These are phyloP conservation scores for Emergomyces orientalis DNA, from an alignment of 2,329 filamentous ascomycete genomes.

Conservation along the genomic window DNA sequence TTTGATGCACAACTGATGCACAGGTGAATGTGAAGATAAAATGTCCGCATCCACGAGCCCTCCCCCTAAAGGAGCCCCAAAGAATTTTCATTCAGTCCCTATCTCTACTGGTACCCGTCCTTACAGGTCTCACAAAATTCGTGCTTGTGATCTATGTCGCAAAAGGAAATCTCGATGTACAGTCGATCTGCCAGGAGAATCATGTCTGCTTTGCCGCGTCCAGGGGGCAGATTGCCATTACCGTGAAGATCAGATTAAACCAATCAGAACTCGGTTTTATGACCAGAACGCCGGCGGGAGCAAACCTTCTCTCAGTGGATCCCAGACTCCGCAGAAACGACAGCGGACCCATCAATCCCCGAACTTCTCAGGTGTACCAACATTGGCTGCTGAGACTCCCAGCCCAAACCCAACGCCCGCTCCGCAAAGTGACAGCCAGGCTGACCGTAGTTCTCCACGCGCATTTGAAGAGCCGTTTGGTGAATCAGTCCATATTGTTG, in stretches of 20 bases:
- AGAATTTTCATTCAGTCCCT: background rate
- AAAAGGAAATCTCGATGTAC: conserved; percentile 54
- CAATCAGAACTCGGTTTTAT: conserved; percentile 20
- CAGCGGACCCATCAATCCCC: conserved; percentile 25
- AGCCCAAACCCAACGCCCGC: conserved; percentile 10
- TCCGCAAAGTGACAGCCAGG: background rate
- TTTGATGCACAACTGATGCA: background rate
- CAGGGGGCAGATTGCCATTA: conserved; percentile 51
- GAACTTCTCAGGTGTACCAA: conserved; percentile 14
- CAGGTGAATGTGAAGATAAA: background rate
- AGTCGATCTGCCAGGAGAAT: conserved; percentile 44
- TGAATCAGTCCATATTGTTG: conserved; percentile 47
- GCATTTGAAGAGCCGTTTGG: conserved; percentile 21
- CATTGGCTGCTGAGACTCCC: conserved; percentile 15
- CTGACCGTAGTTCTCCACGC: conserved; percentile 7
- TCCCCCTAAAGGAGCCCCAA: background rate
- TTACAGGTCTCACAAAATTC: conserved; percentile 53
- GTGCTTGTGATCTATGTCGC: conserved; percentile 52
- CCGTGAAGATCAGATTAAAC: conserved; percentile 32
- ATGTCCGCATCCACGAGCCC: conserved; percentile 2
- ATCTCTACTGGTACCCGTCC: conserved; percentile 42
- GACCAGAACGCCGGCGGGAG: conserved; percentile 8
- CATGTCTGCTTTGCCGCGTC: conserved; percentile 50
- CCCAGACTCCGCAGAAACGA: conserved; percentile 26
- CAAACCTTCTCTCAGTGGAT: conserved; percentile 11